These are phyloP conservation scores for Stephania yunnanensis DNA, from an alignment of 164 flowering plant species.

Conservation along the genomic window DNA sequence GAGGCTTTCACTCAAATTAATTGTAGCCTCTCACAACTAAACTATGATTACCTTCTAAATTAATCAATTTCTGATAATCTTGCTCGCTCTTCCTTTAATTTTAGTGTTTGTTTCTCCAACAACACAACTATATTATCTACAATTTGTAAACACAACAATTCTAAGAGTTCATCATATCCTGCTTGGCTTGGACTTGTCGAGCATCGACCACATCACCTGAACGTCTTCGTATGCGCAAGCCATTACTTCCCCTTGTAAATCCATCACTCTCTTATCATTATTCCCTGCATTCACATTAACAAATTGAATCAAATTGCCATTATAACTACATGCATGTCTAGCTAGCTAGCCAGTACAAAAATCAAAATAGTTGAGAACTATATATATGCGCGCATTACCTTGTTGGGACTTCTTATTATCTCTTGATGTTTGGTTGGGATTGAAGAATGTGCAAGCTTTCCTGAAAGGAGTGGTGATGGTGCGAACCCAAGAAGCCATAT, in stretches of 20 bases:
- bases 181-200: slow-evolving; percentile 47
- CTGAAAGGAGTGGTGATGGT: slow-evolving; percentile 19
- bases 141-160: neutral
- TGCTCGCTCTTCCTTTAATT: too few species aligned
- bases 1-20: neutral
- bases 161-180: slow-evolving; percentile 14
- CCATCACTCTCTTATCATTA: slow-evolving; percentile 31
- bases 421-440: slow-evolving; percentile 23
- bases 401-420: slow-evolving; percentile 47
- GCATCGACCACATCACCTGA: slow-evolving; percentile 84
- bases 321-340: too few species aligned
- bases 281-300: slow-evolving; percentile 25
- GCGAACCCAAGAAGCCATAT: slow-evolving; percentile 20
- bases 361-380: neutral
- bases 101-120: too few species aligned
- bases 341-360: too few species aligned
- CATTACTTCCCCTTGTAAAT: slow-evolving; percentile 78
- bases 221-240: slow-evolving; percentile 83
- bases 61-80: neutral
- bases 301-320: too few species aligned
- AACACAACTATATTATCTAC: neutral
- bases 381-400: slow-evolving; percentile 26
- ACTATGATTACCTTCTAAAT: neutral
- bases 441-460: slow-evolving; percentile 23
- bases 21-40: neutral